Evolutionary conservation across 2,329 filamentous ascomycete species (phyloP).

Genomic region (Amylocarpus encephaloides): DNA sequence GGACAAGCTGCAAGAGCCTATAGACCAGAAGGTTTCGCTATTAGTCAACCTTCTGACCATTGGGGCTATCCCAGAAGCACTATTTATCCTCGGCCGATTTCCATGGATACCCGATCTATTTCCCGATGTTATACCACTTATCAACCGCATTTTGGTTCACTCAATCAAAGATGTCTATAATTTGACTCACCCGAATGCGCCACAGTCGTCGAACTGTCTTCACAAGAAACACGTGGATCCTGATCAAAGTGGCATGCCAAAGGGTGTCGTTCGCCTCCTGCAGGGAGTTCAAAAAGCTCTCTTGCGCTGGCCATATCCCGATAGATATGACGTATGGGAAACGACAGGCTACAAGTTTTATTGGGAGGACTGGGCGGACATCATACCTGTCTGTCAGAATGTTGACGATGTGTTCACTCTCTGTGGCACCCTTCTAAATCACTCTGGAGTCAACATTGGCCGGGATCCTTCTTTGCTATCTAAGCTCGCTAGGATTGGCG

Average conservation of each 20-base stretch:
- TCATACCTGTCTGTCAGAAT: constrained; percentile 82
- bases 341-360: constrained; percentile 83
- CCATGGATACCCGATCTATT: constrained; percentile 87
- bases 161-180: constrained; percentile 70
- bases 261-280: constrained; percentile 59
- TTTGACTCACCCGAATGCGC: constrained; percentile 28
- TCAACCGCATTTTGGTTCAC: constrained; percentile 80
- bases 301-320: constrained; percentile 78
- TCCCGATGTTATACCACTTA: constrained; percentile 70
- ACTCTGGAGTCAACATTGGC: constrained; percentile 84
- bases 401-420: constrained; percentile 87
- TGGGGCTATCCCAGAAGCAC: constrained; percentile 83
- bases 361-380: constrained; percentile 95
- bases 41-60: constrained; percentile 83
- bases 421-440: constrained; percentile 75
- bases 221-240: constrained; percentile 43
- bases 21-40: constrained; percentile 81
- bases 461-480: constrained; percentile 71
- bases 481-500: constrained; percentile 81
- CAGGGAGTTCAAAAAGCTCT: constrained; percentile 58
- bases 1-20: constrained; percentile 58
- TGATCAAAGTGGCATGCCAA: constrained; percentile 62
- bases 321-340: constrained; percentile 68
- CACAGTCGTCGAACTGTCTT: constrained; percentile 40
- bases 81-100: constrained; percentile 88